Conservation (phyloP, 192 early-diverging fungal genomes). For the Diversispora epigaea region DNA sequence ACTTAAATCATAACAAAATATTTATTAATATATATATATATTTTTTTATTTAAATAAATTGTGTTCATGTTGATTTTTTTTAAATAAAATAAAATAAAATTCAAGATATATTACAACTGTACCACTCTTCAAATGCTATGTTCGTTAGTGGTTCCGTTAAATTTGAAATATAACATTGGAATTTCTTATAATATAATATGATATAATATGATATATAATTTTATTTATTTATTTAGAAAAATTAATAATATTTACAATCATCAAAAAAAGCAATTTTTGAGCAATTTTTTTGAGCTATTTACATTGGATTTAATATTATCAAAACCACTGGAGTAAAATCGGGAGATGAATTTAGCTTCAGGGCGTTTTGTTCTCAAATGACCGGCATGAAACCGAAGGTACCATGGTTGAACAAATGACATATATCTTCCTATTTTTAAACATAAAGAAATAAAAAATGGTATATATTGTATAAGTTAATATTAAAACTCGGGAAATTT, state of each 20-base stretch:
- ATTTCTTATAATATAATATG: conserved; percentile 13
- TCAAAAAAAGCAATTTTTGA: too few species aligned
- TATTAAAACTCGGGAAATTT: background rate
- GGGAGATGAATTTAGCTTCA: too few species aligned
- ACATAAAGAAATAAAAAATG: background rate
- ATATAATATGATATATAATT: background rate
- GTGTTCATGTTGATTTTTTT: background rate
- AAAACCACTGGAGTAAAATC: too few species aligned
- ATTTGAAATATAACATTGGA: conserved; percentile 64
- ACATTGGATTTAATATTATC: too few species aligned
- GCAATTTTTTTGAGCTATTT: too few species aligned
- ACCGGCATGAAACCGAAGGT: too few species aligned
- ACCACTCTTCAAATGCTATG: conserved; percentile 87
- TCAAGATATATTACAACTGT: background rate
- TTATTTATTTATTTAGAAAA: background rate
- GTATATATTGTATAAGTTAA: background rate
- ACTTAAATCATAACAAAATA: background rate
- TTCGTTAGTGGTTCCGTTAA: conserved; percentile 75
- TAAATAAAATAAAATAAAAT: background rate
- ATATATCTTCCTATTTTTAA: background rate
- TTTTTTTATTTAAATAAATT: too few species aligned
- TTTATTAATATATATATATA: background rate
- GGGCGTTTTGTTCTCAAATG: too few species aligned
- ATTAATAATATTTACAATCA: background rate
- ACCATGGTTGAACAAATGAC: too few species aligned